Percentiles rank a stretch among this genome's conserved stretches.
phyloP scores from a whole-genome alignment of 2,329 filamentous ascomycete genomes.

The Hypoxylon sp. region DNA sequence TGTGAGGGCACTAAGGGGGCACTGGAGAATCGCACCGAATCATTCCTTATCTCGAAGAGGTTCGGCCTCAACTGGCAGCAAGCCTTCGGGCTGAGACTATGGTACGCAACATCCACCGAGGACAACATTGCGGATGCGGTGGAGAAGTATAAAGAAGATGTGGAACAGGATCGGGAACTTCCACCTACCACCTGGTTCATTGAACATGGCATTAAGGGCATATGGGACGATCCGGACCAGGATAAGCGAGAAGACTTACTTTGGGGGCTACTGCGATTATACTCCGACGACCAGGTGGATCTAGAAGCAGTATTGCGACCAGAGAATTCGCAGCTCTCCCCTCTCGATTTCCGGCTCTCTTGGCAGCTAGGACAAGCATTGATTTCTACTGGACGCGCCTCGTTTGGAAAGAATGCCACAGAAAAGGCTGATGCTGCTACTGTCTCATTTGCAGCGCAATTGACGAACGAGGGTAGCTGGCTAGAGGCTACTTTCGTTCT shows the following conservation, averaged over 20 bases:
- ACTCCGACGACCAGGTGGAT: slow-evolving; percentile 70
- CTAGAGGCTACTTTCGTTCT: slow-evolving; percentile 82
- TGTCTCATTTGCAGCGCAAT: slow-evolving; percentile 74
- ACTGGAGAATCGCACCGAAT: slow-evolving; percentile 83
- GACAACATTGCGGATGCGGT: slow-evolving; percentile 82
- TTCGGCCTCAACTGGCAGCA: slow-evolving; percentile 95
- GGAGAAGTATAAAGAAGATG: slow-evolving; percentile 78
- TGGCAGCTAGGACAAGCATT: slow-evolving; percentile 88
- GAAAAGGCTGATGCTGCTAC: slow-evolving; percentile 77
- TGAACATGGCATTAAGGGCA: slow-evolving; percentile 69
- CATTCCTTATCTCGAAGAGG: slow-evolving; percentile 85
- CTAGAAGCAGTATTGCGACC: slow-evolving; percentile 82
- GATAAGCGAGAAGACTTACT: slow-evolving; percentile 80
- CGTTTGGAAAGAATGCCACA: slow-evolving; percentile 67
- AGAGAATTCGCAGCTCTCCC: slow-evolving; percentile 81
- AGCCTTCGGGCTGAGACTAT: slow-evolving; percentile 90
- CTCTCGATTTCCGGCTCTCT: slow-evolving; percentile 80
- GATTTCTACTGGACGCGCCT: slow-evolving; percentile 63
- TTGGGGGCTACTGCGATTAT: slow-evolving; percentile 89
- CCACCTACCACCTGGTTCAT: slow-evolving; percentile 80
- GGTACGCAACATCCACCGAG: slow-evolving; percentile 81
- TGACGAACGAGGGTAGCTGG: slow-evolving; percentile 76
- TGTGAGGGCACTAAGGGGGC: slow-evolving; percentile 83
- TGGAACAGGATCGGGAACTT: slow-evolving; percentile 79
- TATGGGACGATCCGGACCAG: slow-evolving; percentile 73